phyloP scores from a whole-genome alignment of 2,329 filamentous ascomycete species.

The Scedosporium apiospermum region DNA sequence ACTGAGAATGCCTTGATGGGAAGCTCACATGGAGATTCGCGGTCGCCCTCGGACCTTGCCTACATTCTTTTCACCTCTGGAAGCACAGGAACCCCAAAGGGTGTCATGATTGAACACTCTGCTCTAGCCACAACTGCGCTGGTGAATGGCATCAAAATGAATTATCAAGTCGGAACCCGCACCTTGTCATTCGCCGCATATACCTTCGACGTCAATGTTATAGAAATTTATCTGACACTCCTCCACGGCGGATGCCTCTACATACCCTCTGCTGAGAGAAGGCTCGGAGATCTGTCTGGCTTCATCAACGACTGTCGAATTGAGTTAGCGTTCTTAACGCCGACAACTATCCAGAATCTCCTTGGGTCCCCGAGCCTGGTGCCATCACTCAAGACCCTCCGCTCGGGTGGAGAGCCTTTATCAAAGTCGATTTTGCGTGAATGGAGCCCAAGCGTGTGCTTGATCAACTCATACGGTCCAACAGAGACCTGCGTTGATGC shows the following conservation, averaged over 20 bases:
- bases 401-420: constrained; percentile 12
- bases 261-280: constrained; percentile 26
- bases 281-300: constrained; percentile 18
- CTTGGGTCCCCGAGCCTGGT: constrained; percentile 1
- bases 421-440: neutral
- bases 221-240: constrained; percentile 14
- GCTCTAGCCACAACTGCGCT: constrained; percentile 11
- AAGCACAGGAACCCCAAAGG: constrained; percentile 18
- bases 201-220: constrained; percentile 21
- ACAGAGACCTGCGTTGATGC: neutral
- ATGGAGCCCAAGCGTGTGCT: constrained; percentile 12
- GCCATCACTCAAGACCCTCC: constrained; percentile 6
- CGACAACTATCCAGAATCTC: constrained; percentile 9
- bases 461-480: neutral
- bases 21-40: too few relatives aligned
- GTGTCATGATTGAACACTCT: constrained; percentile 14
- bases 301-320: neutral
- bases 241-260: constrained; percentile 20
- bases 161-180: constrained; percentile 15
- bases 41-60: constrained; percentile 8
- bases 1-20: too few relatives aligned
- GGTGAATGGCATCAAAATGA: constrained; percentile 11
- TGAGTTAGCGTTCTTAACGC: constrained; percentile 7
- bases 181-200: constrained; percentile 23
- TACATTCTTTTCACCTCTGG: constrained; percentile 20